Percentiles rank a stretch among this genome's conserved stretches.
These are phyloP conservation scores for Cyclanthera cordifolia DNA, from an alignment of 306 rosid species.

Conservation along the genomic window DNA sequence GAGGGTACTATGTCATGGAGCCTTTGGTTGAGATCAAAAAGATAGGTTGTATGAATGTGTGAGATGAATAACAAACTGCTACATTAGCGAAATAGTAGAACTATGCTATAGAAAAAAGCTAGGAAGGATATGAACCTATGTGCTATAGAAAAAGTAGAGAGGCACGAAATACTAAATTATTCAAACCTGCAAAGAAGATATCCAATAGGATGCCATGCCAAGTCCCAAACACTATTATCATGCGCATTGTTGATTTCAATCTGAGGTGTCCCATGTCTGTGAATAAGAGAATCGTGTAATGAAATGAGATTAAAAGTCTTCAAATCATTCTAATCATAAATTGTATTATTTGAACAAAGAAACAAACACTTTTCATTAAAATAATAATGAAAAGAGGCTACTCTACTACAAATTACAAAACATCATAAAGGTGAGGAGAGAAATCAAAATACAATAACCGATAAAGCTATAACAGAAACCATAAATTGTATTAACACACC, in stretches of 20 bases:
- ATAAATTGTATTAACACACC: too few species aligned
- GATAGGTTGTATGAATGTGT: background rate
- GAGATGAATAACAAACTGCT: background rate
- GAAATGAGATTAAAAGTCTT: conserved; percentile 16
- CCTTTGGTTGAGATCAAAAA: too few species aligned
- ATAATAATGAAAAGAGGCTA: too few species aligned
- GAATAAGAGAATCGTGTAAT: conserved; percentile 18
- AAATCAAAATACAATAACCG: too few species aligned
- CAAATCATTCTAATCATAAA: background rate
- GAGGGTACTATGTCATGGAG: background rate
- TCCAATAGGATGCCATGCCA: conserved; percentile 99
- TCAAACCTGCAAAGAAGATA: conserved; percentile 94
- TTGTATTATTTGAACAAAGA: background rate
- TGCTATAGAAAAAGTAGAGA: conserved; percentile 1
- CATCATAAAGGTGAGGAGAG: too few species aligned
- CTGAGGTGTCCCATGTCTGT: conserved; percentile 94
- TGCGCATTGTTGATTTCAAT: conserved; percentile 79
- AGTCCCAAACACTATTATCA: conserved; percentile 94
- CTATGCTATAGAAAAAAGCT: background rate
- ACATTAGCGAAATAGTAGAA: background rate
- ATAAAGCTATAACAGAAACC: too few species aligned
- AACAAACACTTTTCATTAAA: too few species aligned
- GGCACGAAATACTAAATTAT: conserved; percentile 12
- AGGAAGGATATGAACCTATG: background rate
- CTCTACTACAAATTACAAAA: too few species aligned